Conservation (phyloP, 169 alveolate genomes). For the Plasmodium blacklocki region DNA sequence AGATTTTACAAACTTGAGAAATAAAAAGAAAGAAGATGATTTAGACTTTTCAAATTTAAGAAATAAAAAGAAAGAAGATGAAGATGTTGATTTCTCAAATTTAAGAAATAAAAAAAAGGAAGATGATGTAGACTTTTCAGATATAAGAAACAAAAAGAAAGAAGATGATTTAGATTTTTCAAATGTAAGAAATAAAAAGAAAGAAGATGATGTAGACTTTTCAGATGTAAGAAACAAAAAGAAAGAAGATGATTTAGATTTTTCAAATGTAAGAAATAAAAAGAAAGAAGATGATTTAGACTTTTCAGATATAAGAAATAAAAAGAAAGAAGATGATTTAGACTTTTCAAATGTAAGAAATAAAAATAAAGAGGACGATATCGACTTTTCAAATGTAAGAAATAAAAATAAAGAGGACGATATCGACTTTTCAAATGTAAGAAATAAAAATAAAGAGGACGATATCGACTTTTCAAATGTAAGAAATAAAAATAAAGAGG, state of each 20-base stretch:
- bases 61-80: neutral
- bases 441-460: slow-evolving; percentile 11
- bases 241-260: slow-evolving; percentile 1
- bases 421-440: neutral
- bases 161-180: slow-evolving; percentile 19
- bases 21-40: slow-evolving; percentile 9
- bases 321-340: neutral
- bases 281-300: slow-evolving; percentile 10
- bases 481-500: slow-evolving; percentile 18
- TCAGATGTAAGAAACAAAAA: slow-evolving; percentile 19
- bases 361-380: neutral
- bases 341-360: slow-evolving; percentile 32
- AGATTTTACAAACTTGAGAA: slow-evolving; percentile 22
- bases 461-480: slow-evolving; percentile 16
- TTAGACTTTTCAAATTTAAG: slow-evolving; percentile 17
- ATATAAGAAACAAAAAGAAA: slow-evolving; percentile 10
- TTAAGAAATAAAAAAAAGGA: slow-evolving; percentile 7
- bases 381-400: slow-evolving; percentile 24
- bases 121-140: neutral
- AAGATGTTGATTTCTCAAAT: neutral
- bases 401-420: slow-evolving; percentile 15
- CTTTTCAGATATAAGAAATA: slow-evolving; percentile 18
- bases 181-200: slow-evolving; percentile 12
- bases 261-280: slow-evolving; percentile 11
- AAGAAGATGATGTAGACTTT: slow-evolving; percentile 13